phyloP scores from a whole-genome alignment of 2,329 filamentous ascomycete species.

The Nakataea oryzae region DNA sequence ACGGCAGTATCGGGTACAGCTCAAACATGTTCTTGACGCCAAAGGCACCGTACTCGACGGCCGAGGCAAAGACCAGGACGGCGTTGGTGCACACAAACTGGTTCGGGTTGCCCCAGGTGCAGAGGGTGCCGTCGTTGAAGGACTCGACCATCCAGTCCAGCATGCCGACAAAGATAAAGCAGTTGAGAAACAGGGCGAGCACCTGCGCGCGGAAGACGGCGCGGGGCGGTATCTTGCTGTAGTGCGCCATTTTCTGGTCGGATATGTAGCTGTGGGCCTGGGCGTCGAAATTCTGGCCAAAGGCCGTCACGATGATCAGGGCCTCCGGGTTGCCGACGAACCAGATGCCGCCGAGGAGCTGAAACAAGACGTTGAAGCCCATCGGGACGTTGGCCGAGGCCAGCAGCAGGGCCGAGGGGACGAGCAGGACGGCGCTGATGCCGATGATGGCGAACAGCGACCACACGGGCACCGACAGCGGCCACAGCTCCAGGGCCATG shows the following conservation, averaged over 20 bases:
- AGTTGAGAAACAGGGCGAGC: constrained; percentile 5
- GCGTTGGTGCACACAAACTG: constrained; percentile 4
- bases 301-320: constrained; percentile 17
- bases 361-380: constrained; percentile 25
- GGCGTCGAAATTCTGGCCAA: constrained; percentile 3
- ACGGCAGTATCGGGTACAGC: constrained; percentile 30
- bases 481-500: constrained; percentile 18
- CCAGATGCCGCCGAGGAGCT: constrained; percentile 27
- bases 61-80: constrained; percentile 1
- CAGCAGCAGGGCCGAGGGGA: constrained; percentile 29
- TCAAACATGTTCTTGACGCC: constrained; percentile 22
- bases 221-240: constrained; percentile 7
- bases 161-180: constrained; percentile 5
- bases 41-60: constrained; percentile 3
- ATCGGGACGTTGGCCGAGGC: constrained; percentile 31
- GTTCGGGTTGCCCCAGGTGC: background rate
- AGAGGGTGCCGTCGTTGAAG: constrained; percentile 2
- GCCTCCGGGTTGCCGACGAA: constrained; percentile 17
- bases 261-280: constrained; percentile 5
- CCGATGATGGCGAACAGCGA: constrained; percentile 18
- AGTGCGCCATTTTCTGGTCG: constrained; percentile 8
- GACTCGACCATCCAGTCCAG: constrained; percentile 2
- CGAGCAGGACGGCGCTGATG: constrained; percentile 26
- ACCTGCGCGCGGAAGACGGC: constrained; percentile 7
- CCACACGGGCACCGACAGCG: constrained; percentile 17